Evolutionary conservation across 2,329 filamentous ascomycete genomes (phyloP), one percentile per base, ranked within the genome.

Genomic region (Fusarium proliferatum): DNA sequence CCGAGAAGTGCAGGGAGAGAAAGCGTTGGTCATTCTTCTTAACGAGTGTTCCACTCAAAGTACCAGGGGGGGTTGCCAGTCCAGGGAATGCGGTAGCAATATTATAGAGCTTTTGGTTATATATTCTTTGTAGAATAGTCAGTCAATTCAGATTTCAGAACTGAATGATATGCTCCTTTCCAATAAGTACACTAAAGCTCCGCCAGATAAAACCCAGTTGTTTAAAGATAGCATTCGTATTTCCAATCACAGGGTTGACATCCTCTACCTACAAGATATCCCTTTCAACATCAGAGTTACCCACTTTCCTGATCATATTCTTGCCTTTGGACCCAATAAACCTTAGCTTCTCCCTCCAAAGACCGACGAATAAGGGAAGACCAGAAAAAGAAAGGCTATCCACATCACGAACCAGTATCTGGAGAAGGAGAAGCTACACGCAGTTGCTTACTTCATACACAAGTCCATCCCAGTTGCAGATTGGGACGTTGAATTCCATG

Each of bases 211-310:
- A 43, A 4, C 23, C n/a, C 23, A 45, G 16, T 17, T 3, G 4
- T n/a, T 45, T 16, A 12, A 26, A 9, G 26, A 9, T 45, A 13
- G 16, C 16, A 26, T 26, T 26, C 5, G 19, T 16, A 12, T 9
- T 26, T 19, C 11, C n/a, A n/a, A n/a, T 13, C 17, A 46, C 11
- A 46, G 23, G 11, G 3, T 9, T 6, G 23, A 46, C 23, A 46
- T 46, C 0, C 4, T 28, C 17, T 19, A 17, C 3, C 23, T 28
- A 0, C 2, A 46, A 9, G 23, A 46, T 46, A 13, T 46, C 43
- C 7, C 17, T 19, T 3, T 17, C 23, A 46, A 21, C 12, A 46
- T 46, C 3, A 19, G 43, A 46, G 1, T 23, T 11, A 9, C 3
- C 5, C 43, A 45, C 1, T 21, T 46, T 46, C 23, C 23, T 28